phyloP scores from a whole-genome alignment of 805 yeast genomes.

The Teunomyces funiuensis region DNA sequence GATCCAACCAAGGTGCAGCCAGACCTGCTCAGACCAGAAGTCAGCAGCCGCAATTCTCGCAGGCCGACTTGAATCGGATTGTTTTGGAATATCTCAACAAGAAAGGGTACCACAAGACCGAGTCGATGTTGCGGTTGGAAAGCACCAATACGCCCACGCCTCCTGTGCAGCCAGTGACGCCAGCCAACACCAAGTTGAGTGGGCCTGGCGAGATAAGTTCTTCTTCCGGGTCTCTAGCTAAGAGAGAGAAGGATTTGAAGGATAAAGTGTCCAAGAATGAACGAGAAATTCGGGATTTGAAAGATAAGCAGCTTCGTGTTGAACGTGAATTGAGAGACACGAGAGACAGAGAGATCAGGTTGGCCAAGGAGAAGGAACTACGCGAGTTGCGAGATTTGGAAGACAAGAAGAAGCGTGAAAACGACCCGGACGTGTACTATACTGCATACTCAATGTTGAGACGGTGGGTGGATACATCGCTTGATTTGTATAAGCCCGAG shows the following conservation, averaged over 20 bases:
- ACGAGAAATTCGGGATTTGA: constrained; percentile 35
- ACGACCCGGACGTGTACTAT: constrained; percentile 68
- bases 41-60: constrained; percentile 56
- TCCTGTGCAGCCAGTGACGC: constrained; percentile 48
- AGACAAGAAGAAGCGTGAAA: constrained; percentile 45
- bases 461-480: constrained; percentile 87
- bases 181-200: constrained; percentile 40
- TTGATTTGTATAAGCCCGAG: constrained; percentile 90
- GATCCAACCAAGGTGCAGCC: constrained; percentile 4
- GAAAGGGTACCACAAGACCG: constrained; percentile 92
- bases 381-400: constrained; percentile 41
- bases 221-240: constrained; percentile 10
- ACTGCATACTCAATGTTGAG: constrained; percentile 78
- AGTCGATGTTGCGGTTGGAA: constrained; percentile 89
- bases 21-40: constrained; percentile 15
- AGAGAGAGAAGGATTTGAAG: constrained; percentile 26
- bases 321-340: constrained; percentile 40
- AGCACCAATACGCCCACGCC: constrained; percentile 61
- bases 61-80: constrained; percentile 86
- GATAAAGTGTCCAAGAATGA: constrained; percentile 28
- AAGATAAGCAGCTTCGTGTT: constrained; percentile 32
- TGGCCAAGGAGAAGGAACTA: constrained; percentile 41
- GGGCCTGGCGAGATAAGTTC: constrained; percentile 31
- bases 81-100: constrained; percentile 90
- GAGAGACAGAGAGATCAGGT: constrained; percentile 36